Evolutionary conservation across 1,284 basidiomycete genomes (phyloP), one percentile per base, ranked within the genome.

Genomic region (Cryptococcus sp.): DNA sequence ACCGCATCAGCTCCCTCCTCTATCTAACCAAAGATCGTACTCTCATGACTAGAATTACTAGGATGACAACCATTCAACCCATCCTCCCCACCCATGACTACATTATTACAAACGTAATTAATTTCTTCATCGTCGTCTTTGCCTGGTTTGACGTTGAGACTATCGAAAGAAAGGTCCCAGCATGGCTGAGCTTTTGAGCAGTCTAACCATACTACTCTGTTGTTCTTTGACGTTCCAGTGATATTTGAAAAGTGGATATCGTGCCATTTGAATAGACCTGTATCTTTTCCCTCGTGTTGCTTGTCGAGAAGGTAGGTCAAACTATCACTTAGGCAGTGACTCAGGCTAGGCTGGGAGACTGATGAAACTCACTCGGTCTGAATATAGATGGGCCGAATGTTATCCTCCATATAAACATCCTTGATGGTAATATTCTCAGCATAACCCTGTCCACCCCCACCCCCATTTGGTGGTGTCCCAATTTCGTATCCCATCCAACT

Each of bases 381-480:
- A 32, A 64, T 44, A 13, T 46, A 57, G 34, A 64, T 55, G 1
- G 63, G 61, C 34, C 51, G 55, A 16, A 51, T 36, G 21, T 59
- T 53, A 36, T 57, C 52, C 28, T 63, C 54, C 52, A 66, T 56
- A 49, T 59, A 55, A 46, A 84, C 75, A 61, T 80, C 77, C 39
- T 73, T 66, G 43, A 76, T 73, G 31, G 76, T 71, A 28, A 85
- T 74, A 57, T 83, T 82, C 40, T 71, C 76, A 28, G 82, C 78
- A 48, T 69, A 74, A 3, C 83, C 82, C 79, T 54, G 13, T 3
- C 82, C 83, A 14, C 80, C 83, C 2, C 84, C 84, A 10, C 83
- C 83, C 19, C 81, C 82, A 19, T 80, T 83, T 1, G 83, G 83
- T 3, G 83, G 83, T 11, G 64, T 69, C 3, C 83, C 83, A 54